phyloP scores from a whole-genome alignment of 2,329 filamentous ascomycete species.

The Fusarium torreyae region DNA sequence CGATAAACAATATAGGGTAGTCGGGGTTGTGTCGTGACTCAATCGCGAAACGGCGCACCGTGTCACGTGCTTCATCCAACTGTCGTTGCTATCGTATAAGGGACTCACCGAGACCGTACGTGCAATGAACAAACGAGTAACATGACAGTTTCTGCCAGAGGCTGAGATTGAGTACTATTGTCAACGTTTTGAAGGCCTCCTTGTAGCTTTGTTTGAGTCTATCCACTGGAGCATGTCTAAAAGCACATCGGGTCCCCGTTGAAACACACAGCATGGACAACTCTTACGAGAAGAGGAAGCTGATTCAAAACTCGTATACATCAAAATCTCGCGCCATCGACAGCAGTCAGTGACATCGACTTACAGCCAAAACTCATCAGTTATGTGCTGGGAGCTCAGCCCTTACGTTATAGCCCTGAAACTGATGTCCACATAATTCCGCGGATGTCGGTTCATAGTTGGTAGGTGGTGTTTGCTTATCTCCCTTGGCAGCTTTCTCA shows the following conservation, averaged over 20 bases:
- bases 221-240: too few species aligned
- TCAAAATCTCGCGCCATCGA: neutral
- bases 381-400: conserved; percentile 34
- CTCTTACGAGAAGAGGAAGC: neutral
- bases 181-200: too few species aligned
- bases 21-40: neutral
- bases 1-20: neutral
- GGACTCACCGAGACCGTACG: too few species aligned
- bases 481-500: conserved; percentile 1
- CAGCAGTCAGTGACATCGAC: neutral
- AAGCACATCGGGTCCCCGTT: too few species aligned
- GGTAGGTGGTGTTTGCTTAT: conserved; percentile 3
- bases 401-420: conserved; percentile 15
- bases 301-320: neutral
- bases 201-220: too few species aligned
- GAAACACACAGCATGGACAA: too few species aligned
- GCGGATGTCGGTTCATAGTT: conserved; percentile 4
- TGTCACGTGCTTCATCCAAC: neutral
- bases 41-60: neutral
- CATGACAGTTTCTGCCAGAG: too few species aligned
- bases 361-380: neutral
- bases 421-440: conserved; percentile 26
- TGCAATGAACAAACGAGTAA: too few species aligned
- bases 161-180: too few species aligned
- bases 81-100: too few species aligned